Evolutionary conservation across 495 filamentous ascomycete species (phyloP).

Genomic region (Daldinia loculata): DNA sequence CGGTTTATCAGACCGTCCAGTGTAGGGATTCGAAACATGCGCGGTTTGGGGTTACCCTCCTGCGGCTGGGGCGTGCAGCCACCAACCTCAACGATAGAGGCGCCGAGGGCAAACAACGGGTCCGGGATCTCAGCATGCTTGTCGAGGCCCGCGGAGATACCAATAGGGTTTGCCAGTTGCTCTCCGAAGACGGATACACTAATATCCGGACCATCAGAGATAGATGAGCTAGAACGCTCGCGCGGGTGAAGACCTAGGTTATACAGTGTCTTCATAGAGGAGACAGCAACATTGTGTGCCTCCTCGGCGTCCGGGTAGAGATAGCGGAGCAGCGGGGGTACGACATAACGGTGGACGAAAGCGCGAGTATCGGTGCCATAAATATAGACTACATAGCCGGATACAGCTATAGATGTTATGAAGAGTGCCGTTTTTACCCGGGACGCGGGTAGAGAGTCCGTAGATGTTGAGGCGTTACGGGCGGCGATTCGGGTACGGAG

Average conservation of each 20-base stretch:
- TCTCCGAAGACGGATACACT: slow-evolving; percentile 77
- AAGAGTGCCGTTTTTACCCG: slow-evolving; percentile 62
- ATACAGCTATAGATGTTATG: slow-evolving; percentile 60
- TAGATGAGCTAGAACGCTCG: slow-evolving; percentile 62
- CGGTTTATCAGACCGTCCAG: slow-evolving; percentile 91
- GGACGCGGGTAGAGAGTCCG: slow-evolving; percentile 47
- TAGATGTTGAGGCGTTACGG: slow-evolving; percentile 52
- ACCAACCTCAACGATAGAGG: slow-evolving; percentile 87
- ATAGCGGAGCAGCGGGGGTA: slow-evolving; percentile 74
- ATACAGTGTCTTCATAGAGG: slow-evolving; percentile 72
- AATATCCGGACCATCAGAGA: slow-evolving; percentile 41
- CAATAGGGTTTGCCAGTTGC: slow-evolving; percentile 82
- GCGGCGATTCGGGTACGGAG: slow-evolving; percentile 32
- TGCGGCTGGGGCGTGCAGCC: slow-evolving; percentile 88
- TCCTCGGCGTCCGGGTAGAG: slow-evolving; percentile 87
- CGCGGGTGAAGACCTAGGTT: slow-evolving; percentile 74
- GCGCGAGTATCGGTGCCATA: slow-evolving; percentile 93
- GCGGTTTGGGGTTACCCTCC: slow-evolving; percentile 82
- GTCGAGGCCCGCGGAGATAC: slow-evolving; percentile 91
- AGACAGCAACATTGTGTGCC: slow-evolving; percentile 81
- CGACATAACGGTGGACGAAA: slow-evolving; percentile 80
- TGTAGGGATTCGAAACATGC: slow-evolving; percentile 84
- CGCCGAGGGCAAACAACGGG: slow-evolving; percentile 80
- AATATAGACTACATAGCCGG: slow-evolving; percentile 62
- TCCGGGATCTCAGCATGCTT: slow-evolving; percentile 91